Percentiles rank a stretch among this genome's conserved stretches.
These are phyloP conservation scores for Knoxia roxburghii DNA, from an alignment of 257 asterid species.

Conservation along the genomic window DNA sequence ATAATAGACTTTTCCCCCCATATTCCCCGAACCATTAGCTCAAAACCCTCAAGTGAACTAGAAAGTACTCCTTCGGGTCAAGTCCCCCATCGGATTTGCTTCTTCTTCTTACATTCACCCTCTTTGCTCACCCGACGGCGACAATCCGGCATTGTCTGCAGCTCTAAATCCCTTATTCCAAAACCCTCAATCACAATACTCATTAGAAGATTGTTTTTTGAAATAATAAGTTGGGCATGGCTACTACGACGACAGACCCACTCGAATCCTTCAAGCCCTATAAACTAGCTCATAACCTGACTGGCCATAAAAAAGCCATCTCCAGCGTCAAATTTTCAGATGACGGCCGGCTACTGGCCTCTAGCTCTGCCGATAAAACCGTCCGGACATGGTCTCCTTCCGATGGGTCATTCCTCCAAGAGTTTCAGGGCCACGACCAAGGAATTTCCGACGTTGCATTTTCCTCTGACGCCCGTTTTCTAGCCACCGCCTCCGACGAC, in stretches of 20 bases:
- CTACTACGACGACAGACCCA: slow-evolving; percentile 40
- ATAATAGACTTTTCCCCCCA: too few relatives aligned
- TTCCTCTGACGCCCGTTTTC: slow-evolving; percentile 70
- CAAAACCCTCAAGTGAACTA: too few relatives aligned
- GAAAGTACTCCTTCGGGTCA: too few relatives aligned
- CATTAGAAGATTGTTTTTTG: not conserved
- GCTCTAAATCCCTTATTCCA: too few relatives aligned
- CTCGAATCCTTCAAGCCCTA: slow-evolving; percentile 65
- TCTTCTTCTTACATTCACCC: too few relatives aligned
- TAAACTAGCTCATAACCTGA: slow-evolving; percentile 53
- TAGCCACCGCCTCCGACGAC: slow-evolving; percentile 96
- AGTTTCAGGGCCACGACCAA: slow-evolving; percentile 66
- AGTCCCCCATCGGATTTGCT: too few relatives aligned
- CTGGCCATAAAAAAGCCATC: slow-evolving; percentile 74
- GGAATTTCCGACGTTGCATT: slow-evolving; percentile 86
- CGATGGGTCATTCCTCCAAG: slow-evolving; percentile 43
- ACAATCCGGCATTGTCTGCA: too few relatives aligned
- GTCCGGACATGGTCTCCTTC: slow-evolving; percentile 61
- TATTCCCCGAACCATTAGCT: too few relatives aligned
- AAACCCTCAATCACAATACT: too few relatives aligned
- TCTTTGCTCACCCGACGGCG: too few relatives aligned
- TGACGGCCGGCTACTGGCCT: slow-evolving; percentile 66
- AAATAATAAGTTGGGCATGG: slow-evolving; percentile 21
- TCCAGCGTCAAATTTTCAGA: slow-evolving; percentile 81
- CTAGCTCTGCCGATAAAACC: slow-evolving; percentile 85